Percentiles rank a stretch among this genome's conserved stretches.
Evolutionary conservation across 2,329 filamentous ascomycete genomes (phyloP).

Genomic region (Fusarium pseudocircinatum): DNA sequence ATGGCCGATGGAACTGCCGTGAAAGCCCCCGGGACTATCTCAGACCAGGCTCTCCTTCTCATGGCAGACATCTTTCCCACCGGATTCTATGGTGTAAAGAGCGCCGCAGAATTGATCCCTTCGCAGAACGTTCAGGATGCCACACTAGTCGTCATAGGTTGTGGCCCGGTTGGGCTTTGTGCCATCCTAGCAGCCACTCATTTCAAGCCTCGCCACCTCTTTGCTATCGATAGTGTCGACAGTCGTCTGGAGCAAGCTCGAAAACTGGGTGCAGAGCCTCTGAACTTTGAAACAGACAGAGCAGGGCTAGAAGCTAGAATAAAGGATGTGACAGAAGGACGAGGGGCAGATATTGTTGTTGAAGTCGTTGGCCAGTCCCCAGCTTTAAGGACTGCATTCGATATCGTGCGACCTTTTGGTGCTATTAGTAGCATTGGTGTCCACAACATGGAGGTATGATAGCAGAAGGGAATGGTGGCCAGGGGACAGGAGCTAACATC

Average conservation of each 20-base stretch:
- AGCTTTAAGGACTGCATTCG: conserved; percentile 75
- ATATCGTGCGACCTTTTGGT: conserved; percentile 77
- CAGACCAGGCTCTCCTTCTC: conserved; percentile 78
- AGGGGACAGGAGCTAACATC: not conserved
- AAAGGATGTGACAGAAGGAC: conserved; percentile 77
- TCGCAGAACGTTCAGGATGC: conserved; percentile 54
- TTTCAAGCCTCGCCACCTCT: conserved; percentile 77
- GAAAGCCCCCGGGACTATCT: conserved; percentile 72
- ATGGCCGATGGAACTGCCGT: conserved; percentile 83
- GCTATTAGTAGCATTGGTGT: conserved; percentile 80
- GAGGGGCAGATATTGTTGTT: conserved; percentile 86
- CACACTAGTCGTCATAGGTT: conserved; percentile 83
- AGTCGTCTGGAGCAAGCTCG: conserved; percentile 78
- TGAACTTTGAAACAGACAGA: conserved; percentile 77
- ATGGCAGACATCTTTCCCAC: conserved; percentile 96
- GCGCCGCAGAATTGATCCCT: conserved; percentile 73
- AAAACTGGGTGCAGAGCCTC: conserved; percentile 80
- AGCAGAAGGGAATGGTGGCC: not conserved
- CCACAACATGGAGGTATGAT: conserved; percentile 73
- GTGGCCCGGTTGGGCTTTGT: conserved; percentile 86
- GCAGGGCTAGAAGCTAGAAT: conserved; percentile 74
- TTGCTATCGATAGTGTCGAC: conserved; percentile 82
- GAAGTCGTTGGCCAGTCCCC: conserved; percentile 78
- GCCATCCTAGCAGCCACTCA: conserved; percentile 81
- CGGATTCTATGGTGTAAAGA: conserved; percentile 83